Base-by-base conservation (phyloP, 805 yeast species). In the Debaryomyces castellii region DNA sequence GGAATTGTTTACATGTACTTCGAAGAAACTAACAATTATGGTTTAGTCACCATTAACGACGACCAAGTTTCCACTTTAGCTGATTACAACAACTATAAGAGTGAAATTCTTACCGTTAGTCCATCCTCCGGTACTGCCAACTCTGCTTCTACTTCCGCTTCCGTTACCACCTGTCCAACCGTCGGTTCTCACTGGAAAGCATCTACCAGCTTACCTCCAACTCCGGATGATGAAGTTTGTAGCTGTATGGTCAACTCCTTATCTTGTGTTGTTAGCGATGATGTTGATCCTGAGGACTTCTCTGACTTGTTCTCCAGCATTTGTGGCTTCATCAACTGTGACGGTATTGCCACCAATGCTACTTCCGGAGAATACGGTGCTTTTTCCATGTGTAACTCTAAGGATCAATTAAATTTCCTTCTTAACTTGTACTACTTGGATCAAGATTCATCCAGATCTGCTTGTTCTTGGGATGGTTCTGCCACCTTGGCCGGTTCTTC, bases 1-100 rank as follows among this genome's bases (percentile, higher is more conserved):
- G 95, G 92, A 79, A 86, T 87, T 60, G 92, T 86, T 45, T 87
- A 85, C 74, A 82, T 86, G 91, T 87, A 86, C 72, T 87, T 81
- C 69, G 77, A 87, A 72, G 92, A 87, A 73, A 71, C 69, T 45
- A 86, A 86, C 71, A 66, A 85, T 57, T 86, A 85, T 60, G 92
- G 95, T 72, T 76, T 86, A 61, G 91, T 86, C 44, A 52, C 79
- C 44, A 66, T 82, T 50, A 69, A 66, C 43, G 70, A 69, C 51
- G 64, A 62, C 53, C 71, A 69, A 25, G 85, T 83, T 48, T 64
- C 71, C 42, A 85, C 92, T 46, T 68, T 83, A 68, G 66, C 65
- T 39, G 92, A 86, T 67, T 87, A 73, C 72, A 61, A 68, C 60
- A 74, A 85, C 73, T 83, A 80, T 67, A 80, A 82, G 50, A 70